These are phyloP conservation scores for Uronychia setigera DNA, from an alignment of 73 alveolate species.

Conservation along the genomic window DNA sequence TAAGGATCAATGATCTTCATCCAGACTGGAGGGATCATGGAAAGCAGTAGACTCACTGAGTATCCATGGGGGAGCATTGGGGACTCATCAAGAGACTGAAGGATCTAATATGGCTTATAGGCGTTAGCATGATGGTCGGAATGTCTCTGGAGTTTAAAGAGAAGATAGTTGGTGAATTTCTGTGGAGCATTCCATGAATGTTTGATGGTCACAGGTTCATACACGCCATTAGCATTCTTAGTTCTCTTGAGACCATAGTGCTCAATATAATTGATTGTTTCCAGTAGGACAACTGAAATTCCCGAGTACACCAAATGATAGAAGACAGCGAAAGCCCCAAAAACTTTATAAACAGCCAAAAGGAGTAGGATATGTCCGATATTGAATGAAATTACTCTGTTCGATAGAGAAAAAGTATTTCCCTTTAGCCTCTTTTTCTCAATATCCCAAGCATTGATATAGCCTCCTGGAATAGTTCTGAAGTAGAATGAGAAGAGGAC, in stretches of 20 bases:
- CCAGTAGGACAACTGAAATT: slow-evolving; percentile 48
- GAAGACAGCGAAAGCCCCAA: slow-evolving; percentile 53
- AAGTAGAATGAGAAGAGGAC: slow-evolving; percentile 39
- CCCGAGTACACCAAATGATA: slow-evolving; percentile 37
- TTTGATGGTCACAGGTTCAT: slow-evolving; percentile 60
- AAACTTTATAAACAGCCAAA: slow-evolving; percentile 13
- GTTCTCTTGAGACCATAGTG: slow-evolving; percentile 83
- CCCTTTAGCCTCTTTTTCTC: slow-evolving; percentile 12
- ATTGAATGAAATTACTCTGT: slow-evolving; percentile 47
- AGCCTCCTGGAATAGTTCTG: slow-evolving; percentile 67
- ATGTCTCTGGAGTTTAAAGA: slow-evolving; percentile 69
- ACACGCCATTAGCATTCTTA: slow-evolving; percentile 50
- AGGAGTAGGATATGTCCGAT: slow-evolving; percentile 35
- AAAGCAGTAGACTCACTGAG: slow-evolving; percentile 20
- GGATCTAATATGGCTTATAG: slow-evolving; percentile 62
- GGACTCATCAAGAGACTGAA: slow-evolving; percentile 29
- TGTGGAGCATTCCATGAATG: slow-evolving; percentile 79
- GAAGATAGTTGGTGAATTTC: slow-evolving; percentile 32
- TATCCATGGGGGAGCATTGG: slow-evolving; percentile 63
- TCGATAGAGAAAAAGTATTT: too few relatives aligned
- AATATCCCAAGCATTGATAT: slow-evolving; percentile 25
- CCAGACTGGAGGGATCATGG: slow-evolving; percentile 57
- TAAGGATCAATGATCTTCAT: slow-evolving; percentile 14
- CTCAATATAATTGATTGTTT: slow-evolving; percentile 71
- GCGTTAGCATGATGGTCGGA: slow-evolving; percentile 72